A percentile compares a stretch with the other conserved stretches of the same genome.
Evolutionary conservation across 2,329 filamentous ascomycete genomes (phyloP).

Genomic region (Teratosphaeria nubilosa): DNA sequence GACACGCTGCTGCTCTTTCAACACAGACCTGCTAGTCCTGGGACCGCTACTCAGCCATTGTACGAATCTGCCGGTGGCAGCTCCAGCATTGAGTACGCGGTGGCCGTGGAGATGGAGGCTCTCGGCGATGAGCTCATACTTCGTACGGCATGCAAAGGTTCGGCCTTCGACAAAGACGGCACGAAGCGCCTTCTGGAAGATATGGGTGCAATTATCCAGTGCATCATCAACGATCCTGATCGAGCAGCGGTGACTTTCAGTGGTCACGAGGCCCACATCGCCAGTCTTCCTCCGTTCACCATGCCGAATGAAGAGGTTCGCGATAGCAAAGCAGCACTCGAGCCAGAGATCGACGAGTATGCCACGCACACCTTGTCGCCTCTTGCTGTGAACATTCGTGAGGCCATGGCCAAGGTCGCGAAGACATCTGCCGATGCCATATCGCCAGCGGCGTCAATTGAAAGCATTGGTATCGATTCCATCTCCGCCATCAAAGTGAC

Average conservation of each 20-base stretch:
- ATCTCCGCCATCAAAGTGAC: slow-evolving; percentile 83
- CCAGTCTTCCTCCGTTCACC: slow-evolving; percentile 46
- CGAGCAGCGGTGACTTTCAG: slow-evolving; percentile 46
- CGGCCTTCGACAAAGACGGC: slow-evolving; percentile 39
- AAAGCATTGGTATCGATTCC: slow-evolving; percentile 80
- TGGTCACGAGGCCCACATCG: slow-evolving; percentile 49
- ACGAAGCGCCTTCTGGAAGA: slow-evolving; percentile 44
- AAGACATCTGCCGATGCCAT: slow-evolving; percentile 51
- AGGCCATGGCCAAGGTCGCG: slow-evolving; percentile 47
- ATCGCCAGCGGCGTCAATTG: slow-evolving; percentile 53
- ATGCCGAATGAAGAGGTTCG: background rate
- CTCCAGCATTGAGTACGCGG: slow-evolving; percentile 67
- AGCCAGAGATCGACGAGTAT: background rate
- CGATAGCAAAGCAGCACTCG: background rate
- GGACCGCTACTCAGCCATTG: slow-evolving; percentile 26
- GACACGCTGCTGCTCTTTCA: slow-evolving; percentile 60
- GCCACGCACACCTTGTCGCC: slow-evolving; percentile 2
- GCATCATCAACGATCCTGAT: slow-evolving; percentile 43
- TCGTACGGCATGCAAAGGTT: slow-evolving; percentile 60
- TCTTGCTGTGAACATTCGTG: slow-evolving; percentile 26
- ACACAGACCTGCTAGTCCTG: slow-evolving; percentile 34
- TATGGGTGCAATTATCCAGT: slow-evolving; percentile 50
- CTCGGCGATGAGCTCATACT: slow-evolving; percentile 49
- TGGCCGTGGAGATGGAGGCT: slow-evolving; percentile 73
- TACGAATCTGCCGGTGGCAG: slow-evolving; percentile 54